A percentile compares a stretch with the other conserved stretches of the same genome.
These are phyloP conservation scores for Xylona heveae DNA, from an alignment of 495 filamentous ascomycete species.

Conservation along the genomic window DNA sequence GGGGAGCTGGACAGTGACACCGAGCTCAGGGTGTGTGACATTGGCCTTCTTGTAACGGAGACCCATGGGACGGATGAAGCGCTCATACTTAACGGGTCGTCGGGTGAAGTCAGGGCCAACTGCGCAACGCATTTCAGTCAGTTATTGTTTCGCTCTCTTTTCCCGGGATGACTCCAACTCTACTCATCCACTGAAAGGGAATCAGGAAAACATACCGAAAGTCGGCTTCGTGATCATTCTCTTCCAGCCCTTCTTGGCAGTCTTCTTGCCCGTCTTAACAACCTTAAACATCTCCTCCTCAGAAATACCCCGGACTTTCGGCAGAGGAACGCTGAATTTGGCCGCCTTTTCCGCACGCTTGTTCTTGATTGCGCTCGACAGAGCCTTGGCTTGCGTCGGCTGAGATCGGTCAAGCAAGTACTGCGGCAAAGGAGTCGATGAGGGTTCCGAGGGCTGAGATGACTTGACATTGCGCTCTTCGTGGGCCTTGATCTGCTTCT, in stretches of 20 bases:
- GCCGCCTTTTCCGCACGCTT: constrained; percentile 81
- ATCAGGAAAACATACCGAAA: constrained; percentile 22
- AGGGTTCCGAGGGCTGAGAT: constrained; percentile 51
- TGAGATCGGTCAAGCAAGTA: constrained; percentile 83
- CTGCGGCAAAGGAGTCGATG: constrained; percentile 51
- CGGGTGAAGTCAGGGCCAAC: constrained; percentile 85
- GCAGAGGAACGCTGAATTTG: constrained; percentile 85
- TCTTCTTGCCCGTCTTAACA: constrained; percentile 83
- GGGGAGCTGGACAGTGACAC: constrained; percentile 79
- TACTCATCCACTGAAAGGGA: constrained; percentile 17
- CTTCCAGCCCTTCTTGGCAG: constrained; percentile 72
- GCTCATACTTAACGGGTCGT: constrained; percentile 84
- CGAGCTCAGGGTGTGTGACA: constrained; percentile 71
- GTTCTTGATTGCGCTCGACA: constrained; percentile 71
- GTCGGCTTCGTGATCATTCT: constrained; percentile 87
- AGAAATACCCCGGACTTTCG: constrained; percentile 80
- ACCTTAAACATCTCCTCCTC: constrained; percentile 99
- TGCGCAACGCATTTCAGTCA: constrained; percentile 2
- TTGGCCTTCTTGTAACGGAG: constrained; percentile 87
- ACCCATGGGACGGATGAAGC: constrained; percentile 65
- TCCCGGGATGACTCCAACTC: too few species aligned
- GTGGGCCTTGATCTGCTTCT: constrained; percentile 81
- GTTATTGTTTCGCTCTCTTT: too few species aligned
- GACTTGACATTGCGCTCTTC: constrained; percentile 92
- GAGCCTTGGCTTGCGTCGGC: constrained; percentile 70